Conservation (phyloP, 208 protist genomes). For the Wallacemonas collosoma region DNA sequence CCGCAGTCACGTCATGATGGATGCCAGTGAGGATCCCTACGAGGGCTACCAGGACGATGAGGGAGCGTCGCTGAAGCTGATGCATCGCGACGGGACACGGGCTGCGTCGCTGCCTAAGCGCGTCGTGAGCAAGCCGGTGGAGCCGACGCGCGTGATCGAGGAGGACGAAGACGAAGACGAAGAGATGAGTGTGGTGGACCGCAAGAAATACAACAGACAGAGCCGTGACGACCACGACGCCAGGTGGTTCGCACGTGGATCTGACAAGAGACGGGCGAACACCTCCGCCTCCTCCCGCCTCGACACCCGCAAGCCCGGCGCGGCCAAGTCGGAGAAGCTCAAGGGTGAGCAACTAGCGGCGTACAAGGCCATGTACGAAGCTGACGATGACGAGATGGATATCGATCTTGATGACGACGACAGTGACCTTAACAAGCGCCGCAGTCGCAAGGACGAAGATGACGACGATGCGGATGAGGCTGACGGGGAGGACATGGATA, state of each 20-base stretch:
- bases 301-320: not conserved
- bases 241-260: not conserved
- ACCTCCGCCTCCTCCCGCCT: not conserved
- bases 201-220: too few relatives aligned
- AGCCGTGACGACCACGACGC: not conserved
- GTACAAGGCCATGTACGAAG: constrained; percentile 21
- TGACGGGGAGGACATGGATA: constrained; percentile 2
- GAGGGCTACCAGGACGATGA: constrained; percentile 18
- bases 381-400: constrained; percentile 21
- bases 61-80: constrained; percentile 10
- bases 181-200: not conserved
- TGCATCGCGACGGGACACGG: constrained; percentile 9
- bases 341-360: constrained; percentile 2
- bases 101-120: constrained; percentile 2
- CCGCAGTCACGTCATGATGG: not conserved
- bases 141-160: constrained; percentile 3
- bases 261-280: not conserved
- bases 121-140: not conserved
- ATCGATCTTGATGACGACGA: constrained; percentile 14
- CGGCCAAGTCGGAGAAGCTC: not conserved
- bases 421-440: not conserved
- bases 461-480: constrained; percentile 11
- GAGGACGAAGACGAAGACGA: constrained; percentile 14
- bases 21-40: constrained; percentile 8
- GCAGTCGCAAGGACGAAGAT: not conserved